Percentiles rank a stretch among this genome's conserved stretches.
These are phyloP conservation scores for Diaporthe vaccinii DNA, from an alignment of 2,329 filamentous ascomycete genomes.

Conservation along the genomic window DNA sequence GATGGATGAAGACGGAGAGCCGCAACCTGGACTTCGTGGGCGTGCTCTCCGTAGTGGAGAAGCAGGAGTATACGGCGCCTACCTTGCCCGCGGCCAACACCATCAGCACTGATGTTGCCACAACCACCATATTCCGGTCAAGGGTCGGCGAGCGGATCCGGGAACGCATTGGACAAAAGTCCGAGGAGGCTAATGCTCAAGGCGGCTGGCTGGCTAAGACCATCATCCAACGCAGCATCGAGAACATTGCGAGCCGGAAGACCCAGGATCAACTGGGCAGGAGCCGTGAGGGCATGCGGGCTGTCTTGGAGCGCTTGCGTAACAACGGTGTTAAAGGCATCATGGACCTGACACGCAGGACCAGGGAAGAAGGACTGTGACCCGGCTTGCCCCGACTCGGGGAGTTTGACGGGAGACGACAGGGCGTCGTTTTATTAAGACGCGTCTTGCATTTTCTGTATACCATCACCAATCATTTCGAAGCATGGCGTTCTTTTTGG, in stretches of 20 bases:
- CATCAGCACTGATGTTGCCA: slow-evolving; percentile 75
- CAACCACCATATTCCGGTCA: slow-evolving; percentile 81
- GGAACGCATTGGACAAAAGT: slow-evolving; percentile 63
- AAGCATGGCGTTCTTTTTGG: slow-evolving; percentile 40
- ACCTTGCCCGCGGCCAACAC: slow-evolving; percentile 46
- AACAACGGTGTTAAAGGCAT: slow-evolving; percentile 71
- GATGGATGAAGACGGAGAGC: slow-evolving; percentile 87
- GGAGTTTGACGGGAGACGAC: not conserved
- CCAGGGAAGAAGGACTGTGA: slow-evolving; percentile 50
- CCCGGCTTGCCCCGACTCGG: not conserved
- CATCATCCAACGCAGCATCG: slow-evolving; percentile 81
- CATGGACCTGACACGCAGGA: slow-evolving; percentile 66
- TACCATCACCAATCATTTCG: slow-evolving; percentile 25
- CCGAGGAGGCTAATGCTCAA: slow-evolving; percentile 52
- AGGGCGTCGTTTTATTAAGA: not conserved
- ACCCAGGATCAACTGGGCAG: slow-evolving; percentile 84
- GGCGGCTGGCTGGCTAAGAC: slow-evolving; percentile 56
- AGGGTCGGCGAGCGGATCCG: slow-evolving; percentile 78
- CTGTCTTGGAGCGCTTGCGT: slow-evolving; percentile 79
- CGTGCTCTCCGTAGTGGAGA: slow-evolving; percentile 82
- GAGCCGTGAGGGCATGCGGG: slow-evolving; percentile 85
- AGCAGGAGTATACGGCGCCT: slow-evolving; percentile 74
- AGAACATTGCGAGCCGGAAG: slow-evolving; percentile 81
- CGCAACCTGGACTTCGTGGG: slow-evolving; percentile 87
- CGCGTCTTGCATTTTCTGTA: slow-evolving; percentile 26